Evolutionary conservation across 139 green algal genomes (phyloP).

Genomic region (Chlamydomonas incerta): DNA sequence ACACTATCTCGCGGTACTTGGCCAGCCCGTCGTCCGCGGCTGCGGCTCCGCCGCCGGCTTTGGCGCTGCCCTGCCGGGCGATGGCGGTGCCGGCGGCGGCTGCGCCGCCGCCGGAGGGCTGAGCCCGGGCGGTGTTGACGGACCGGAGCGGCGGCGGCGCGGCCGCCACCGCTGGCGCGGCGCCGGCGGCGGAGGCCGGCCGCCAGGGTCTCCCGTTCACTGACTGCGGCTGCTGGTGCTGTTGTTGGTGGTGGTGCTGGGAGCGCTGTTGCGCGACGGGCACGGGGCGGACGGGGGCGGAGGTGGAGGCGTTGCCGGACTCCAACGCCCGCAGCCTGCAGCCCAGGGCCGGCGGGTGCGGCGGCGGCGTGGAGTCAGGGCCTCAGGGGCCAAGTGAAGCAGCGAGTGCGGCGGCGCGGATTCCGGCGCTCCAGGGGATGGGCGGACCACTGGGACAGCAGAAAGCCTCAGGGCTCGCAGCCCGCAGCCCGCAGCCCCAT

Average conservation of each 20-base stretch:
- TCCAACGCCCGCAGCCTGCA: background rate
- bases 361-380: no score
- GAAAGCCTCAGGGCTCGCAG: no score
- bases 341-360: background rate
- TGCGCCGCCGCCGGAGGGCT: background rate
- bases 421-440: no score
- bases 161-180: no score
- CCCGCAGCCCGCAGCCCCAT: no score
- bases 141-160: background rate
- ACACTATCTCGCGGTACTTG: constrained; percentile 63
- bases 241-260: background rate
- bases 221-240: background rate
- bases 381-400: no score
- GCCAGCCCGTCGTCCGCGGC: constrained; percentile 5
- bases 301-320: background rate
- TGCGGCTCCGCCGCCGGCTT: constrained; percentile 19
- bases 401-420: no score
- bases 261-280: background rate
- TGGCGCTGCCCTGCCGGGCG: background rate
- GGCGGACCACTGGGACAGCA: no score
- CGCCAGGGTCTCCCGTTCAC: background rate
- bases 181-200: no score
- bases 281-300: background rate
- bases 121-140: background rate
- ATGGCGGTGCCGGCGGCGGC: background rate